Percentiles rank a stretch among this genome's conserved stretches.
Evolutionary conservation across 2,329 filamentous ascomycete species (phyloP).

Genomic region (Colletotrichum zoysiae): DNA sequence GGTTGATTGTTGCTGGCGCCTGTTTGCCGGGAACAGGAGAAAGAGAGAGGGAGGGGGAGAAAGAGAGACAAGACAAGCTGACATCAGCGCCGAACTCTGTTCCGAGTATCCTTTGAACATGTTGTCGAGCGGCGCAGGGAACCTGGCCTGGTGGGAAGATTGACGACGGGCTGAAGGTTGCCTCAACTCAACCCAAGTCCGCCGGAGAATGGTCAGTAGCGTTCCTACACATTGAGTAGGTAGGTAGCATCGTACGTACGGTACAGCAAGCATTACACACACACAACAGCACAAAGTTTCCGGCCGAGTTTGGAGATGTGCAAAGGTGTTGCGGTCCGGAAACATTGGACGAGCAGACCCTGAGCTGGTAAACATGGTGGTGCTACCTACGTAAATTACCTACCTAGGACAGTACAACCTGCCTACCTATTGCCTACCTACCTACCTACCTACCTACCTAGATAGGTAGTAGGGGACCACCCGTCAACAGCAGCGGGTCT

Average conservation of each 20-base stretch:
- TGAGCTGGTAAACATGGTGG: background rate
- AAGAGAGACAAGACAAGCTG: conserved; percentile 22
- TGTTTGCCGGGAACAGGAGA: conserved; percentile 45
- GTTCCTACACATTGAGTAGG: too few relatives aligned
- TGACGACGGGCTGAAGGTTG: too few relatives aligned
- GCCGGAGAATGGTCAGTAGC: too few relatives aligned
- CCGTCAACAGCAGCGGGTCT: conserved; percentile 5
- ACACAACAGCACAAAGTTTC: background rate
- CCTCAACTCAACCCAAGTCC: too few relatives aligned
- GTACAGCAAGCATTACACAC: too few relatives aligned
- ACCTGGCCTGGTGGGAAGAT: too few relatives aligned
- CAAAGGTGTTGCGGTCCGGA: background rate
- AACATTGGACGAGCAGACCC: conserved; percentile 15
- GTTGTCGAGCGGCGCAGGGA: too few relatives aligned
- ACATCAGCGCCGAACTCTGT: conserved; percentile 1
- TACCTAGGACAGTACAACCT: too few relatives aligned
- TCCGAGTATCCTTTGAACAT: background rate
- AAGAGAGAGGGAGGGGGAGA: background rate
- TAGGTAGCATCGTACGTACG: too few relatives aligned
- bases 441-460: too few relatives aligned
- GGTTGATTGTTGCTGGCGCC: conserved; percentile 45
- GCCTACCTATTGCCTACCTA: too few relatives aligned
- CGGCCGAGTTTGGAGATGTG: background rate
- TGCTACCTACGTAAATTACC: too few relatives aligned
- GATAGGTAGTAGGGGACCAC: background rate